Evolutionary conservation across 2,329 filamentous ascomycete species (phyloP).

Genomic region (Cladosporium sp.): DNA sequence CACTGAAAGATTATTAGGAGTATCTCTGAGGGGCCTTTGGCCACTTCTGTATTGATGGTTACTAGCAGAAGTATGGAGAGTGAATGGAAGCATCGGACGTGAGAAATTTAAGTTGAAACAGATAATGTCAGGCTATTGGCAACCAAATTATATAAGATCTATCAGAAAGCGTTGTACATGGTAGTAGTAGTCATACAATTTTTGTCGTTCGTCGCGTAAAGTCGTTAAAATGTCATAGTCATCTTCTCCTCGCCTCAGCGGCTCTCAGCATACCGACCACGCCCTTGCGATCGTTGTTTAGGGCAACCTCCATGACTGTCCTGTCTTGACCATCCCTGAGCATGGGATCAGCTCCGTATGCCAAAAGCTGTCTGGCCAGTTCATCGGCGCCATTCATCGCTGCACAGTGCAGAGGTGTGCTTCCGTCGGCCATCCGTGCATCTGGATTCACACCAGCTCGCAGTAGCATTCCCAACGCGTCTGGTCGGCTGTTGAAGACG

Average conservation of each 20-base stretch:
- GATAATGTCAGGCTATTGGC: too few species aligned
- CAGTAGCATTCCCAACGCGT: slow-evolving; percentile 25
- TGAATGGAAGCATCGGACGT: too few species aligned
- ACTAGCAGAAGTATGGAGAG: too few species aligned
- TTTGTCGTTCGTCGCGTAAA: not conserved
- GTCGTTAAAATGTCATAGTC: not conserved
- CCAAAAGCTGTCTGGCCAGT: slow-evolving; percentile 24
- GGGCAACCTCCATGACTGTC: slow-evolving; percentile 26
- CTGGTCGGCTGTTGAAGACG: slow-evolving; percentile 21
- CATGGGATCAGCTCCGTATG: slow-evolving; percentile 24
- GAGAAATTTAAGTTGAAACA: too few species aligned
- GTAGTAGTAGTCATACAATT: not conserved
- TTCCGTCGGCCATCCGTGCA: slow-evolving; percentile 25
- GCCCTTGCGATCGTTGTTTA: slow-evolving; percentile 16
- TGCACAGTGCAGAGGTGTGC: slow-evolving; percentile 29
- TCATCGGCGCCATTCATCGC: slow-evolving; percentile 15
- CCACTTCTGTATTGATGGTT: too few species aligned
- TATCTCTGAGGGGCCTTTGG: too few species aligned
- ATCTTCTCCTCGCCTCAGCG: slow-evolving; percentile 1
- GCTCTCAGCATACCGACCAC: slow-evolving; percentile 17
- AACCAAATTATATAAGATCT: not conserved
- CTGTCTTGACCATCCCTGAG: slow-evolving; percentile 23
- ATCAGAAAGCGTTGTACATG: not conserved
- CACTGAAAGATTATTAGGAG: too few species aligned
- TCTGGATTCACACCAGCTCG: slow-evolving; percentile 26